Base-by-base conservation (phyloP, 2,329 filamentous ascomycete species). In the Exophiala sideris region DNA sequence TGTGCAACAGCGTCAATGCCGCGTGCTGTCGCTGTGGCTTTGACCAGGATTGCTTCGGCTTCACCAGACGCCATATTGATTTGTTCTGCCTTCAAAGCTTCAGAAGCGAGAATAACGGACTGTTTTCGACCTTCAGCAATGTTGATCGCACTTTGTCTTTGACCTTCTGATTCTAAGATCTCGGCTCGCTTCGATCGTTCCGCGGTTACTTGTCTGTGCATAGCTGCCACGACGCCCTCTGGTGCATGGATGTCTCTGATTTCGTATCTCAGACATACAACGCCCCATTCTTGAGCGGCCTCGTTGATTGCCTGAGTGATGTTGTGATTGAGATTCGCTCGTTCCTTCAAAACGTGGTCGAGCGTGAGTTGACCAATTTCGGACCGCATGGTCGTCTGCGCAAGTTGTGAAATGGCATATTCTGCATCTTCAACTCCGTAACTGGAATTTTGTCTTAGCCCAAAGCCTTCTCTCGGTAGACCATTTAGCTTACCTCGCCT, bases 291-390 rank as follows among this genome's bases (percentile, higher is more conserved):
- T 66, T 95, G 87, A 3, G 94, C 92, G 1, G 94, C 94, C 71
- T 97, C 92, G 71, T 99, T 99, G 80, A 99, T 97, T 40, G 94
- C 92, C 53, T 89, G 87, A n/a, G 94, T 97, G 70, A 99, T 99
- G 76, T 99, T 97, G 62, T 85, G 91, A 78, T 99, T 99, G 63
- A 99, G 85, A 16, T 91, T 89, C 2, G 91, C 90, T 61, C 94
- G 90, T 79, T 99, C 94, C 72, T 97, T 97, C 54, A 99, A 82
- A 41, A 99, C 94, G 74, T 99, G 92, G 73, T 99, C 94, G 65
- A 99, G 87, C 1, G 90, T 89, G 56, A 99, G 81, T 73, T 97
- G 94, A 61, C 94, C 94, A 66, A 99, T 99, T 73, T 99, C 94
- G 67, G 88, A 95, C 66, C 94, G 90, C 94, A 99, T 99, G 0